phyloP scores from a whole-genome alignment of 23 red algal genomes.

The Rhodosorus marinus region DNA sequence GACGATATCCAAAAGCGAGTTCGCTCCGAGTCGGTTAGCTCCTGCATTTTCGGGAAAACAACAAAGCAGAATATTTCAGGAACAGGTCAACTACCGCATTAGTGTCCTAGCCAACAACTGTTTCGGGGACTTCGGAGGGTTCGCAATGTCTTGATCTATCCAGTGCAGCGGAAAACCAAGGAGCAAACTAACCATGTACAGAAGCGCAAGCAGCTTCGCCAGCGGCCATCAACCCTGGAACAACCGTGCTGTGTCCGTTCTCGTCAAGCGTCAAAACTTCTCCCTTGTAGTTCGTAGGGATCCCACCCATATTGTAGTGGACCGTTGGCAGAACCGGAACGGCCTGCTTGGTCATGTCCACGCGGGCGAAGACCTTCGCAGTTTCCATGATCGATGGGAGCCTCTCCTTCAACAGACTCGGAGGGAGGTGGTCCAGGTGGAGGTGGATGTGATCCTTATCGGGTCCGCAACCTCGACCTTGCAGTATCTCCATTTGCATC shows the following conservation, averaged over 20 bases:
- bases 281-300: conserved; percentile 87
- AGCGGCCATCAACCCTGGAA: conserved; percentile 68
- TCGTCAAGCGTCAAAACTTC: conserved; percentile 55
- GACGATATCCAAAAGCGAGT: conserved; percentile 88
- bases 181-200: too few relatives aligned
- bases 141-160: too few relatives aligned
- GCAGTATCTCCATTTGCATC: conserved; percentile 83
- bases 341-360: conserved; percentile 82
- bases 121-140: too few relatives aligned
- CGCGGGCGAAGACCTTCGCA: conserved; percentile 80
- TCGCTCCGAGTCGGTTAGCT: conserved; percentile 80
- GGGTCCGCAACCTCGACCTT: conserved; percentile 67
- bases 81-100: too few relatives aligned
- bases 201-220: conserved; percentile 90
- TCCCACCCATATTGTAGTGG: conserved; percentile 99
- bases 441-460: conserved; percentile 81
- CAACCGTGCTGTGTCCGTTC: conserved; percentile 34
- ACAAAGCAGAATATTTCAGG: too few relatives aligned
- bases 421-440: conserved; percentile 79
- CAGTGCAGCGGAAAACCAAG: too few relatives aligned
- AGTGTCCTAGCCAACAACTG: too few relatives aligned
- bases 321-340: conserved; percentile 92
- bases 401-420: conserved; percentile 32
- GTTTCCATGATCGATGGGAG: conserved; percentile 89
- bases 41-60: too few relatives aligned